These are phyloP conservation scores for Debaryomyces fabryi DNA, from an alignment of 1,139 yeast species.

Conservation along the genomic window DNA sequence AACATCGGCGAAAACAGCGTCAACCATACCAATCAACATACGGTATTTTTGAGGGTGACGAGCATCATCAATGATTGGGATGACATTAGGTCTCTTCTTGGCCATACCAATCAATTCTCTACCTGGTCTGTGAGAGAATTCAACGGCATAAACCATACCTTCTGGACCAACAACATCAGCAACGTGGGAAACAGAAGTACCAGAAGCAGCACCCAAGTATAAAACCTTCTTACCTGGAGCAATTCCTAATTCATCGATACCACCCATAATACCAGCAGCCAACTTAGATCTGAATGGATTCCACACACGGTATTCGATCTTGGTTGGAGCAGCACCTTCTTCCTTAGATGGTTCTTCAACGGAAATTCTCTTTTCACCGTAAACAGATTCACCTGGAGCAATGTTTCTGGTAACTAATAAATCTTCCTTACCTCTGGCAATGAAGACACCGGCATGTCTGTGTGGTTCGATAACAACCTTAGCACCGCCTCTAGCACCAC, in stretches of 20 bases:
- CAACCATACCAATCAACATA: constrained; percentile 98
- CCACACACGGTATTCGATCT: constrained; percentile 99
- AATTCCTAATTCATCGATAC: constrained; percentile 95
- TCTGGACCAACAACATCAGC: constrained; percentile 98
- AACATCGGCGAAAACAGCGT: constrained; percentile 97
- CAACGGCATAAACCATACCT: constrained; percentile 98
- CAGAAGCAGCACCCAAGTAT: constrained; percentile 98
- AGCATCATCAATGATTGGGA: constrained; percentile 98
- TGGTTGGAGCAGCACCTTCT: constrained; percentile 88
- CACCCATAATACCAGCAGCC: constrained; percentile 99
- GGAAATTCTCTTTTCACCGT: constrained; percentile 95
- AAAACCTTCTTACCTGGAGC: constrained; percentile 98
- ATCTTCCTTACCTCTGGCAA: constrained; percentile 99
- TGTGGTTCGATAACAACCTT: constrained; percentile 98
- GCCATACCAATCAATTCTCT: constrained; percentile 99
- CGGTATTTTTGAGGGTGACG: constrained; percentile 99
- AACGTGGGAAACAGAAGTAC: constrained; percentile 98
- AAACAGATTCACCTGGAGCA: constrained; percentile 98
- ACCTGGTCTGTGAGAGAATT: constrained; percentile 99
- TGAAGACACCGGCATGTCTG: constrained; percentile 96
- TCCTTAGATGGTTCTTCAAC: constrained; percentile 90
- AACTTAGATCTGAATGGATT: constrained; percentile 99
- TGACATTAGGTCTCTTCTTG: constrained; percentile 98
- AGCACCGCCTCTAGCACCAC: constrained; percentile 84
- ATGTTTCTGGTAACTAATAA: constrained; percentile 92